Evolutionary conservation across 768 basidiomycete species (phyloP).

Genomic region (Amanita rubescens): DNA sequence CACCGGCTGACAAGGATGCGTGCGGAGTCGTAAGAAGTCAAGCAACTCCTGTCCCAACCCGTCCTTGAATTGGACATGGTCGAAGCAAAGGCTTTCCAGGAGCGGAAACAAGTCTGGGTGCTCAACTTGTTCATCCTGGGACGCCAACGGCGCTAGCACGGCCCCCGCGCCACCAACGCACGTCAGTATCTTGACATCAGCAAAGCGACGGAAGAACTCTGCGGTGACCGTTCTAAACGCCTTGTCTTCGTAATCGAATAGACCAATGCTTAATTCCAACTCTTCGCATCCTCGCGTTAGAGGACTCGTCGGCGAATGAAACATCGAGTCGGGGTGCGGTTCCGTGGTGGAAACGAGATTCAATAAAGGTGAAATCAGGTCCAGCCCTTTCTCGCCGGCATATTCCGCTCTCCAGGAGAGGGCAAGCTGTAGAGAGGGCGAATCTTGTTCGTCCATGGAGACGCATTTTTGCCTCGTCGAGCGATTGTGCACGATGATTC

Average conservation of each 20-base stretch:
- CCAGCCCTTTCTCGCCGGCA: neutral
- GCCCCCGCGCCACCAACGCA: neutral
- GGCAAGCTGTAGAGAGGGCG: neutral
- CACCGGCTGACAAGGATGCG: neutral
- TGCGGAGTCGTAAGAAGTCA: neutral
- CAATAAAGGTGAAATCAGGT: neutral
- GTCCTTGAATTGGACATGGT: neutral
- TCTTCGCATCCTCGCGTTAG: neutral
- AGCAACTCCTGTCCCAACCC: neutral
- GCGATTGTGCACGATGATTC: slow-evolving; percentile 2
- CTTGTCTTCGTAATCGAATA: neutral
- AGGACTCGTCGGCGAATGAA: neutral
- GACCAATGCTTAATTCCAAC: neutral
- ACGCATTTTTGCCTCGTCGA: neutral
- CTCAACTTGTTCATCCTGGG: neutral
- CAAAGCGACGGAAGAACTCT: neutral
- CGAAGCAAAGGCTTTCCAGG: neutral
- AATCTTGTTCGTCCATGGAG: neutral
- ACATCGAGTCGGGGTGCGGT: neutral
- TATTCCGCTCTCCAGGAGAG: neutral
- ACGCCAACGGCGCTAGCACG: neutral
- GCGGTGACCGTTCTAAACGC: neutral
- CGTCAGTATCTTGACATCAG: neutral
- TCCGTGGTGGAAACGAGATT: neutral
- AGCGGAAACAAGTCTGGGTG: neutral